Evolutionary conservation across 2,329 filamentous ascomycete genomes (phyloP).

Genomic region (Trichoderma sp.): DNA sequence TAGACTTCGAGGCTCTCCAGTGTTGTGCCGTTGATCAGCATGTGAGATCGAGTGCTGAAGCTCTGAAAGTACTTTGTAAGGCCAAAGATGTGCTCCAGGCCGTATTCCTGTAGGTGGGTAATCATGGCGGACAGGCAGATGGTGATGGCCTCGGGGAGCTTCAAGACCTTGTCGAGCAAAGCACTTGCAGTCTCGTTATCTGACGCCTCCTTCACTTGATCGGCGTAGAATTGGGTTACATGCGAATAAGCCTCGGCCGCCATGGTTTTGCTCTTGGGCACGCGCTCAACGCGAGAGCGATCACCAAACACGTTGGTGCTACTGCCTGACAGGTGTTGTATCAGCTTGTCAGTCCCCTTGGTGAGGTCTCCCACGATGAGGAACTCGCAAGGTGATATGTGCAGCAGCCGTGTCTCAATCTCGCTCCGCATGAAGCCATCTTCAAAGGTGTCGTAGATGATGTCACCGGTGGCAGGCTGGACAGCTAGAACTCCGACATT

Average conservation of each 20-base stretch:
- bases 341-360: conserved; percentile 85
- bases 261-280: conserved; percentile 73
- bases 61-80: conserved; percentile 96
- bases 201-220: conserved; percentile 65
- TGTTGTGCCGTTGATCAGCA: conserved; percentile 94
- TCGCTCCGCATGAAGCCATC: conserved; percentile 97
- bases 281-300: conserved; percentile 77
- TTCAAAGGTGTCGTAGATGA: conserved; percentile 93
- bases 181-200: conserved; percentile 56
- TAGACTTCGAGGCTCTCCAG: conserved; percentile 93
- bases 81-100: conserved; percentile 91
- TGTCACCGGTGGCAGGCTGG: conserved; percentile 91
- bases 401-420: conserved; percentile 89
- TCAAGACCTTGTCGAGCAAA: conserved; percentile 81
- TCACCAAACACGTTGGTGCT: conserved; percentile 92
- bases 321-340: conserved; percentile 84
- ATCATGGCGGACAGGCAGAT: conserved; percentile 97
- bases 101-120: conserved; percentile 84
- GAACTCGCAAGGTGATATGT: conserved; percentile 94
- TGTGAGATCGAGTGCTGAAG: conserved; percentile 90
- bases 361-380: conserved; percentile 88
- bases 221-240: conserved; percentile 89
- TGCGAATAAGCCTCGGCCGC: conserved; percentile 83
- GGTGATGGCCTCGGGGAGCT: conserved; percentile 79
- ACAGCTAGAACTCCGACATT: conserved; percentile 90